A percentile compares a stretch with the other conserved stretches of the same genome.
These are phyloP conservation scores for Zasmidium cellare DNA, from an alignment of 2,329 filamentous ascomycete genomes.

Conservation along the genomic window DNA sequence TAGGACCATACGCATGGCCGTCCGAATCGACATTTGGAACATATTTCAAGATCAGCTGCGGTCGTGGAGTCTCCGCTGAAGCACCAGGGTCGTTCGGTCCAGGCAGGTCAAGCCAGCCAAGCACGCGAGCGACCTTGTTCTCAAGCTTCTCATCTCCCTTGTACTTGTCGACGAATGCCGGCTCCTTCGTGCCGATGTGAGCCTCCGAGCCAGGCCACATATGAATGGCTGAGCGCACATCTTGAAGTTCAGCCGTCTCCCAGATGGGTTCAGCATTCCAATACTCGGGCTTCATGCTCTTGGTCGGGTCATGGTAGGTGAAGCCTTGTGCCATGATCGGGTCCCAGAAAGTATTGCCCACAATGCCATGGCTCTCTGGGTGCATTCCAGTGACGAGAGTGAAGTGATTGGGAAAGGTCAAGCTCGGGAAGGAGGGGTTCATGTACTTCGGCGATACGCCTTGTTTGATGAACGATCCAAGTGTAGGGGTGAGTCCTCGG, in stretches of 20 bases:
- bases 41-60: constrained; percentile 91
- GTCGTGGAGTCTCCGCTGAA: constrained; percentile 57
- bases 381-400: constrained; percentile 90
- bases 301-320: constrained; percentile 75
- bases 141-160: constrained; percentile 73
- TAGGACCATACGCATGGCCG: constrained; percentile 87
- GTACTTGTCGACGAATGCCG: constrained; percentile 80
- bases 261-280: constrained; percentile 94
- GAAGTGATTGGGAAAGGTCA: constrained; percentile 95
- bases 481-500: constrained; percentile 76
- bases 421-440: constrained; percentile 89
- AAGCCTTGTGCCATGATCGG: constrained; percentile 75
- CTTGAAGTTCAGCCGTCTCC: constrained; percentile 85
- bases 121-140: constrained; percentile 74
- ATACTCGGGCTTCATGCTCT: constrained; percentile 84
- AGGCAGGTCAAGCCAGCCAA: constrained; percentile 82
- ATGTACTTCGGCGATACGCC: constrained; percentile 92
- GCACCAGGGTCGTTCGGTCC: constrained; percentile 60
- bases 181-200: constrained; percentile 71
- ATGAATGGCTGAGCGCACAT: constrained; percentile 78
- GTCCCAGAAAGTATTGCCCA: constrained; percentile 95
- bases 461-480: constrained; percentile 75
- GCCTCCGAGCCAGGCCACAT: constrained; percentile 99
- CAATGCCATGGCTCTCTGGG: constrained; percentile 88
- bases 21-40: constrained; percentile 88